Percentiles rank a stretch among this genome's conserved stretches.
Conservation (phyloP, 78 protist species). For the Polysphondylium violaceum region DNA sequence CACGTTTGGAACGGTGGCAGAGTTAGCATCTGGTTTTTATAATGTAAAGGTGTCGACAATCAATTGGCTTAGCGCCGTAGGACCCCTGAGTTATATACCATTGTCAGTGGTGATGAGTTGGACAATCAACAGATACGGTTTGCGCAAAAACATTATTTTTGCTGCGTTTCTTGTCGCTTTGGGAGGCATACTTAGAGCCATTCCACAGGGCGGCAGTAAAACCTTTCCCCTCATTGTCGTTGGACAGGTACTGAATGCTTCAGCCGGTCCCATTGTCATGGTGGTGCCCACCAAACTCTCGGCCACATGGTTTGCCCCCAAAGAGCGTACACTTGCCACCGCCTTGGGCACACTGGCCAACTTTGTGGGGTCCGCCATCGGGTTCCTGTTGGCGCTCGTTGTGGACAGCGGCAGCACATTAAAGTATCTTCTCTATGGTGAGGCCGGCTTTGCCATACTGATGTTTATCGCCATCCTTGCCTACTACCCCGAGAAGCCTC, state of each 20-base stretch:
- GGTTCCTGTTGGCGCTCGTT: constrained; percentile 32
- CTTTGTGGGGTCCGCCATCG: constrained; percentile 59
- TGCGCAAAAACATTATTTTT: constrained; percentile 15
- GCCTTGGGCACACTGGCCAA: constrained; percentile 49
- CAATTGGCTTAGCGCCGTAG: constrained; percentile 27
- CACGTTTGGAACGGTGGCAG: constrained; percentile 58
- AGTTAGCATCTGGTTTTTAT: constrained; percentile 25
- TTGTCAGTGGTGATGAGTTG: constrained; percentile 26
- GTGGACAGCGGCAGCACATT: constrained; percentile 3
- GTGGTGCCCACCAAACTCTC: constrained; percentile 46
- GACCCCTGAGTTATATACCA: constrained; percentile 32
- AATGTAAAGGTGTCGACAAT: not conserved
- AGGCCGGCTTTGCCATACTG: constrained; percentile 11
- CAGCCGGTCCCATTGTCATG: constrained; percentile 54
- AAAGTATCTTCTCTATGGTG: constrained; percentile 16
- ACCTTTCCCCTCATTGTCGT: constrained; percentile 18
- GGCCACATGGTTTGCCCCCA: constrained; percentile 49
- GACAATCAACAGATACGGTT: constrained; percentile 62
- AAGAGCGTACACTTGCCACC: constrained; percentile 51
- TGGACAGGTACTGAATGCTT: constrained; percentile 44
- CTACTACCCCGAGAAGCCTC: constrained; percentile 73
- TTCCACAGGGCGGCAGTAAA: constrained; percentile 37
- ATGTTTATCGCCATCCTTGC: not conserved
- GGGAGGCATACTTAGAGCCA: constrained; percentile 29
- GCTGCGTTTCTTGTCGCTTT: constrained; percentile 11